Evolutionary conservation across 2,329 filamentous ascomycete species (phyloP).

Genomic region (Taxawa tesnikishii): DNA sequence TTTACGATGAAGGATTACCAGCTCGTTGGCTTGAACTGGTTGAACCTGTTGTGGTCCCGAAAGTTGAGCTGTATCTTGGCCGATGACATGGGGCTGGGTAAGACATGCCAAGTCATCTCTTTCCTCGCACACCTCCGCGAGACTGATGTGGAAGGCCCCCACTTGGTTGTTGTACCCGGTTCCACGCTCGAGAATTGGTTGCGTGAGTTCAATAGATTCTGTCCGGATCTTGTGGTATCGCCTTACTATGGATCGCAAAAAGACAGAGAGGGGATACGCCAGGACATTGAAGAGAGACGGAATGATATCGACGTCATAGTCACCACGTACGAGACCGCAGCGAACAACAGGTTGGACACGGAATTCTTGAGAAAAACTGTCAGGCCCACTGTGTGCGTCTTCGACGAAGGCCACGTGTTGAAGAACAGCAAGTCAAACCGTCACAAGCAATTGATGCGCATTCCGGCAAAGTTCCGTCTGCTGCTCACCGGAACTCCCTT

Average conservation of each 20-base stretch:
- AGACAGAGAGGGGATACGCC: slow-evolving; percentile 55
- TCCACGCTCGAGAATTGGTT: slow-evolving; percentile 96
- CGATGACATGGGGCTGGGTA: slow-evolving; percentile 91
- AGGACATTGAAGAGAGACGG: slow-evolving; percentile 51
- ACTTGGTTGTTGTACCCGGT: slow-evolving; percentile 81
- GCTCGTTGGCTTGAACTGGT: slow-evolving; percentile 88
- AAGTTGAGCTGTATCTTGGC: slow-evolving; percentile 81
- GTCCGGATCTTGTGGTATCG: slow-evolving; percentile 59
- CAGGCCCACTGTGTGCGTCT: slow-evolving; percentile 53
- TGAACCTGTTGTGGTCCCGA: slow-evolving; percentile 69
- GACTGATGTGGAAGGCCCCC: slow-evolving; percentile 53
- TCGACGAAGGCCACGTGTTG: slow-evolving; percentile 87
- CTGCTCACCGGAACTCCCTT: slow-evolving; percentile 84
- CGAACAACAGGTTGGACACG: slow-evolving; percentile 45
- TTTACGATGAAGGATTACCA: slow-evolving; percentile 86
- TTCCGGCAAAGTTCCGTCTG: slow-evolving; percentile 71
- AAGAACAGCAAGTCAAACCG: slow-evolving; percentile 78
- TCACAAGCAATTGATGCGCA: slow-evolving; percentile 66
- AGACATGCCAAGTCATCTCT: slow-evolving; percentile 92
- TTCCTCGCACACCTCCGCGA: slow-evolving; percentile 77
- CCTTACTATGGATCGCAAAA: slow-evolving; percentile 61
- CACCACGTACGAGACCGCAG: slow-evolving; percentile 58
- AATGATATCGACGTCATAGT: slow-evolving; percentile 57
- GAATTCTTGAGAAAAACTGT: slow-evolving; percentile 46
- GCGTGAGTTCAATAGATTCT: slow-evolving; percentile 78